Evolutionary conservation across 169 alveolate species (phyloP), one percentile per base, ranked within the genome.

Genomic region (Eimeria falciformis): DNA sequence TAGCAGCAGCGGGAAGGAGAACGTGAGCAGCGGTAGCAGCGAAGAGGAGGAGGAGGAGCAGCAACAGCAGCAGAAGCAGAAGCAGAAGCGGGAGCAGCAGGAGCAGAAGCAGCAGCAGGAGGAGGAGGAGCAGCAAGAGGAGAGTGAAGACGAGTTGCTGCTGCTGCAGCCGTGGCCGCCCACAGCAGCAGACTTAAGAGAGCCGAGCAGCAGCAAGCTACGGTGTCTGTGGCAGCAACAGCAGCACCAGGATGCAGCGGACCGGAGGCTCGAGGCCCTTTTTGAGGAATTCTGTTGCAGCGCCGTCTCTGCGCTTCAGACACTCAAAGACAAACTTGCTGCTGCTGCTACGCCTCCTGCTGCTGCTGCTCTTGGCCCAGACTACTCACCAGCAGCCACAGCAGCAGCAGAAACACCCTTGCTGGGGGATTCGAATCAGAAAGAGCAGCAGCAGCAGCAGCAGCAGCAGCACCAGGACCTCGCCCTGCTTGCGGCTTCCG

Each of bases 111-210:
- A 14, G 62, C n/a, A 62, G 73, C 33, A 62, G 73, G 37, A 62
- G 85, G 43, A 75, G 66, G 33, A 75, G 85, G 55, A 75, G 37
- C 65, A 43, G 17, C 55, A 75, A 6, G 85, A 37, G 55, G 65
- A 46, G 25, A 46, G 65, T 29, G 85, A 33, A 7, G 83, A 75
- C 25, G 85, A 75, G 85, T 9, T 14, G 83, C 83, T 71, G 53
- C 65, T 21, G 85, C 85, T 75, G 85, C 85, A 75, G 66, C 85
- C 85, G 5, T 75, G 85, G 85, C 85, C 85, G 11, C 85, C 85
- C 21, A 75, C 85, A 46, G 85, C 85, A 43, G 85, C 45, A 0
- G 85, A 75, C 43, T 5, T 75, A 43, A 37, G 66, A 21, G 85
- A 75, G 29, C 43, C 62, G 21, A 75, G 85, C 85, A 43, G 85